Evolutionary conservation across 306 rosid species (phyloP), one percentile per base, ranked within the genome.

Genomic region (Astragalus glycyphyllos): DNA sequence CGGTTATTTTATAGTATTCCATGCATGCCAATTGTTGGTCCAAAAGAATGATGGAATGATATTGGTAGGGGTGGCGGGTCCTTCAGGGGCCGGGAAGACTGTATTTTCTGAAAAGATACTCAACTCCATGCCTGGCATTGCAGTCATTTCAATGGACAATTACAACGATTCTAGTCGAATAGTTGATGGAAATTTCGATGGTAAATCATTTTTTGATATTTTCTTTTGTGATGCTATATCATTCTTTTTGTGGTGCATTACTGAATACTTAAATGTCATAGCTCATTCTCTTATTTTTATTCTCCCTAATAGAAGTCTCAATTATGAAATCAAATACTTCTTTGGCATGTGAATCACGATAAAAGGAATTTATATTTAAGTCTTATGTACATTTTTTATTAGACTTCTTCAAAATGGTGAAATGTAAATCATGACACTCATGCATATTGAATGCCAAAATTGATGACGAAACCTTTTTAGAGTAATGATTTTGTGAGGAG

Each of bases 71-170:
- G 77, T 95, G 73, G 99, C 96, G 0, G 99, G 99, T 72, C 99
- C 99, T 82, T 95, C 99, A 16, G 99, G 99, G 73, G 99, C 99
- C 20, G 99, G 99, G 57, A 95, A 95, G 81, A 87, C 99, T 35
- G 83, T 89, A 5, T 89, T 95, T 68, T 86, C 97, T 8, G 97
- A 95, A 59, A 95, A 95, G 83, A 91, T 95, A 82, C 80, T 89
- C 68, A 87, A 71, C 67, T 91, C 89, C 69, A 85, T 91, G 96
- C 99, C 99, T n/a, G 85, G 87, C 12, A 84, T 89, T 84, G 97
- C 91, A 7, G 92, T 95, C 81, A 95, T 95, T 72, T 95, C 97
- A 55, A 89, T 95, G 97, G 99, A 95, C 68, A 89, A 91, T 79
- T 95, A 95, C 81, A 95, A 91, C 37, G 99, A 95, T 72, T 65